Percentiles rank a stretch among this genome's conserved stretches.
Evolutionary conservation across 2,329 filamentous ascomycete genomes (phyloP).

Genomic region (Neofusicoccum umdonicola): DNA sequence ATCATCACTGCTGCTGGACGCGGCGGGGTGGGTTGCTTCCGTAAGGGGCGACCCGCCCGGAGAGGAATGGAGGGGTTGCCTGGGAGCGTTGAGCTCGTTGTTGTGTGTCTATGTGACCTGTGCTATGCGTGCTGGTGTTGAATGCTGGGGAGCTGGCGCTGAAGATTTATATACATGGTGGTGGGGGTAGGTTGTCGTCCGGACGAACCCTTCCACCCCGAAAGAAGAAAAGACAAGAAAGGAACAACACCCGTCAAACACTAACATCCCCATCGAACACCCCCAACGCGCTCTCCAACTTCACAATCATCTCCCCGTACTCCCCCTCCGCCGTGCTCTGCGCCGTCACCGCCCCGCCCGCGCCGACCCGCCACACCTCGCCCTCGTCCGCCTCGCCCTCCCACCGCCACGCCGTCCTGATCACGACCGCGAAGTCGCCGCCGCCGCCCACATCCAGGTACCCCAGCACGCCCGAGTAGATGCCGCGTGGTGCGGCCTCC

Average conservation of each 20-base stretch:
- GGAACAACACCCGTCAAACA: neutral
- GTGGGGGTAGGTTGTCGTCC: too few relatives aligned
- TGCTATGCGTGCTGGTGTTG: too few relatives aligned
- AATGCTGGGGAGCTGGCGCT: too few relatives aligned
- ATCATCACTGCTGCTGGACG: too few relatives aligned
- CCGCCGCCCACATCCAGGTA: conserved; percentile 84
- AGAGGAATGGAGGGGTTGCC: too few relatives aligned
- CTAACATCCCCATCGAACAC: conserved; percentile 25
- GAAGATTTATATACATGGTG: too few relatives aligned
- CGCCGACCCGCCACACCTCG: conserved; percentile 79
- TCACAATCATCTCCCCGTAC: conserved; percentile 76
- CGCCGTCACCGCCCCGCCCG: conserved; percentile 85
- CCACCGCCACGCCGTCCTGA: conserved; percentile 76
- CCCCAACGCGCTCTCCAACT: conserved; percentile 37
- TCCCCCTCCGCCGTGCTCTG: conserved; percentile 78
- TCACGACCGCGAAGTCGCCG: conserved; percentile 89
- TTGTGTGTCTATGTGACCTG: too few relatives aligned
- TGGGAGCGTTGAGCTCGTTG: too few relatives aligned
- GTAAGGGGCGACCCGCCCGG: too few relatives aligned
- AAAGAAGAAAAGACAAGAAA: too few relatives aligned
- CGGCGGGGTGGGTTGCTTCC: too few relatives aligned
- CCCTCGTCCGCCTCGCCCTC: conserved; percentile 49
- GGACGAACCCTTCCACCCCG: neutral
- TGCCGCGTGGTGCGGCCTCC: conserved; percentile 55
- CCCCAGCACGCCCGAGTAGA: conserved; percentile 87